Base-by-base conservation (phyloP, 345 rosid species). In the Euphorbia lathyris region DNA sequence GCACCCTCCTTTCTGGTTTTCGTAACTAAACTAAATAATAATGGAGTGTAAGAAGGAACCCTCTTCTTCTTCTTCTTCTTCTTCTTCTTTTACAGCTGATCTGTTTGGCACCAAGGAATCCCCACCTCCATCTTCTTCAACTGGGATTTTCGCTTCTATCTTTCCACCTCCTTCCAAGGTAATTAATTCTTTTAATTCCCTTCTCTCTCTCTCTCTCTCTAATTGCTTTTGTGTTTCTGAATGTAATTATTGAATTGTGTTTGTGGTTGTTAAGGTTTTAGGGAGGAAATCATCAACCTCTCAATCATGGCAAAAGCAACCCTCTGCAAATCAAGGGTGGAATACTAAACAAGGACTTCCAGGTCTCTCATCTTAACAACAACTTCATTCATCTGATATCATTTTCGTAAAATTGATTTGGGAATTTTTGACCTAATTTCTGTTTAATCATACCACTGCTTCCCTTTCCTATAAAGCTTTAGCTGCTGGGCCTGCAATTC, bases 101-200 rank as follows among this genome's bases (percentile, higher is more conserved):
- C 87, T 92, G 65, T 92, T 87, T 69, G 90, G 95, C 72, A 77
- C 75, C 75, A 92, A 82, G 79, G 86, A 88, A 61, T 68, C 84
- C 32, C 72, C 83, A 26, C 77, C 88, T 5, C 77, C 88, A 5
- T 25, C 80, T 14, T 64, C 91, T 11, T 79, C 91, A 17, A 53
- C 86, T n/a, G 83, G 91, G 59, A 80, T 68, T 59, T 84, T 90
- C 52, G 80, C 82, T 50, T 86, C 96, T 50, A 87, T 92, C 60
- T 87, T 90, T 62, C 78, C 91, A 64, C 88, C 82, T 59, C 87
- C 87, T 25, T 74, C 86, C 5, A 72, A 74, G 83, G 96, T 87
- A 55, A 22, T 51, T 51, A 19, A 43, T n/a, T n/a, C n/a, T n/a
- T 2, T 48, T 48, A n/a, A 48, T 1, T 19, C 16, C n/a, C 20